Evolutionary conservation across 2,329 filamentous ascomycete genomes (phyloP), one percentile per base, ranked within the genome.

Genomic region (Clonostachys solani): DNA sequence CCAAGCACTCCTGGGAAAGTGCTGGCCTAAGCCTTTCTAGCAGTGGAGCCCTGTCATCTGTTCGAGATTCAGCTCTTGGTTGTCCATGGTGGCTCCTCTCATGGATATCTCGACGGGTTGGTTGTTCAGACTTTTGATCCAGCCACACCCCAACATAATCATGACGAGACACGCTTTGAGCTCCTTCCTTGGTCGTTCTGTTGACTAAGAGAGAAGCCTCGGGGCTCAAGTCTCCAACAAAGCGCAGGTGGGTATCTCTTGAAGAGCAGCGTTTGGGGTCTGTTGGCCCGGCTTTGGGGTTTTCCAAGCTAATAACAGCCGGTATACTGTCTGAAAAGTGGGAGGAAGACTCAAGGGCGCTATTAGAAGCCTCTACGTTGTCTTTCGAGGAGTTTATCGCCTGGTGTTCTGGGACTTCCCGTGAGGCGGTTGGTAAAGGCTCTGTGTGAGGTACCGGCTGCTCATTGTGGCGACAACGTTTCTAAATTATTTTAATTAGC

Each of bases 161-260:
- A 23, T 47, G 52, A 17, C 50, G 44, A 5, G 51, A 48, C 12
- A 38, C 37, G 8, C 19, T 15, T 12, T 44, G 44, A 34, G 40
- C 38, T 15, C 19, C 29, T 13, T 34, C 36, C 23, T 7, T 18
- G 17, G 23, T 33, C 3, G 13, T 19, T 23, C 42, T 33, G 29
- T 48, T 50, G 16, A 48, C 47, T 8, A 57, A 47, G 40, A 57
- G 56, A 1, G 54, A 50, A 4, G 53, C 53, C 37, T 57, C 54
- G 6, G 55, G 55, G 42, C 53, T 55, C 12, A 57, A 36, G 34
- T 57, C 54, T 13, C 53, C 54, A 15, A 57, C 54, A 33, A 57
- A 57, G 43, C 47, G 50, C 36, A 47, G 23, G 37, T 42, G 43
- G 33, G 44, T 45, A 10, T 54, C 44, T 17, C 42, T 44, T 12